Evolutionary conservation across 805 yeast genomes (phyloP).

Genomic region (Debaryomyces castellii): DNA sequence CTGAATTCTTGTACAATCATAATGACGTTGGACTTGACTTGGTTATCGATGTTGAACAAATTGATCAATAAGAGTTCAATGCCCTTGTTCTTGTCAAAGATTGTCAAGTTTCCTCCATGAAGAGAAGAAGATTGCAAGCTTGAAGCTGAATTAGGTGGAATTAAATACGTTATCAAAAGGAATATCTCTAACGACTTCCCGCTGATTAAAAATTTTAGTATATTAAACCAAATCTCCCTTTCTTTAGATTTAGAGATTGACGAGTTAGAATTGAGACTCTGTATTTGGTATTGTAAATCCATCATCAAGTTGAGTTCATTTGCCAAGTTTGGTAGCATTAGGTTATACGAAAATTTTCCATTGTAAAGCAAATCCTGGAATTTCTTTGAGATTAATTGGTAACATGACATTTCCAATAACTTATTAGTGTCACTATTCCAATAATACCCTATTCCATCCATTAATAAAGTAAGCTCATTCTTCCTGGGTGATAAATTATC

Average conservation of each 20-base stretch:
- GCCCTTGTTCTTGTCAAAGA: conserved; percentile 45
- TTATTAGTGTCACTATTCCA: conserved; percentile 44
- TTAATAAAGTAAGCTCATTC: conserved; percentile 23
- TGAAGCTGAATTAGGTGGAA: conserved; percentile 41
- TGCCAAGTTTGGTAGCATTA: conserved; percentile 33
- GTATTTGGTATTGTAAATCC: conserved; percentile 42
- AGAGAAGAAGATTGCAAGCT: conserved; percentile 35
- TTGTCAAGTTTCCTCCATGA: conserved; percentile 40
- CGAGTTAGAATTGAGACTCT: conserved; percentile 27
- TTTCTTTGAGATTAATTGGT: conserved; percentile 34
- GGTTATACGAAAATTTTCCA: conserved; percentile 30
- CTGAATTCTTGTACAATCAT: conserved; percentile 44
- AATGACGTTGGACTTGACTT: conserved; percentile 37
- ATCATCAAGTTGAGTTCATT: conserved; percentile 43
- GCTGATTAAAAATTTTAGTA: conserved; percentile 40
- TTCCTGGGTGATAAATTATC: conserved; percentile 14
- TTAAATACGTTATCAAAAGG: conserved; percentile 37
- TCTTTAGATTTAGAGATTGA: conserved; percentile 25
- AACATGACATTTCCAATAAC: conserved; percentile 40
- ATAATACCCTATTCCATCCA: conserved; percentile 44
- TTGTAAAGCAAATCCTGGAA: conserved; percentile 34
- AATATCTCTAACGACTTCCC: conserved; percentile 42
- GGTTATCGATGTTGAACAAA: conserved; percentile 41
- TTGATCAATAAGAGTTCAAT: conserved; percentile 41
- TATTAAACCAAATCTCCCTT: conserved; percentile 42